Conservation (phyloP, 163 green algal genomes). For the Prototheca cutis region DNA sequence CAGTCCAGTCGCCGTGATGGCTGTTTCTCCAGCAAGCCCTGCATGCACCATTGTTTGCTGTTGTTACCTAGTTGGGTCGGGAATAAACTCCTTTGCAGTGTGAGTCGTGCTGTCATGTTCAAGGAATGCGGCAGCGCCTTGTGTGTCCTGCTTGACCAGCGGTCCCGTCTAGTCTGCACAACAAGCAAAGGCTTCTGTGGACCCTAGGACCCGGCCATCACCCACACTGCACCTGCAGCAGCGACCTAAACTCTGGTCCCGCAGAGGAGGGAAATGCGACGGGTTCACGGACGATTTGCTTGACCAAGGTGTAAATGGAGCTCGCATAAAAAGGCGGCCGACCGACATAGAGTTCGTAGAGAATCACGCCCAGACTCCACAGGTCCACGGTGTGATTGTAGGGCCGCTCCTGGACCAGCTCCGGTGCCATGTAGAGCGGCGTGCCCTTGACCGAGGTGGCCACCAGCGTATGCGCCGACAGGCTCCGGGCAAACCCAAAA, state of each 20-base stretch:
- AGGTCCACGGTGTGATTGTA: constrained; percentile 92
- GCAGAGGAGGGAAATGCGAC: constrained; percentile 85
- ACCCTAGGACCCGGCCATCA: too few species aligned
- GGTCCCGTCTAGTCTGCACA: too few species aligned
- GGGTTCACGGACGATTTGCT: constrained; percentile 76
- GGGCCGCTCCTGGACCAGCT: constrained; percentile 95
- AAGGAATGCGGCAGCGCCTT: too few species aligned
- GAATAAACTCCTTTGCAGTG: too few species aligned
- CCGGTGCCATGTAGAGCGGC: constrained; percentile 99
- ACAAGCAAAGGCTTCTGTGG: too few species aligned
- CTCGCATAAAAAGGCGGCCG: constrained; percentile 99
- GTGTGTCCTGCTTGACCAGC: too few species aligned
- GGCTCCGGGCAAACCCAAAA: constrained; percentile 97
- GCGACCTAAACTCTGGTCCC: constrained; percentile 75
- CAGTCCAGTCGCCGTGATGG: constrained; percentile 74
- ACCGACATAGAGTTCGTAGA: constrained; percentile 95
- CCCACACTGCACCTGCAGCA: constrained; percentile 80
- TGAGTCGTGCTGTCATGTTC: too few species aligned
- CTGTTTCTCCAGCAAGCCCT: constrained; percentile 86
- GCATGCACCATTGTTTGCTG: neutral
- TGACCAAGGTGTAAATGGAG: constrained; percentile 93
- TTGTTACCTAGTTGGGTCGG: neutral
- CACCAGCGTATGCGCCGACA: constrained; percentile 87
- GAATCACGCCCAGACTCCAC: constrained; percentile 95
- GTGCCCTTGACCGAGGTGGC: constrained; percentile 96